Evolutionary conservation across 805 yeast species (phyloP).

Genomic region (Sugiyamaella americana): DNA sequence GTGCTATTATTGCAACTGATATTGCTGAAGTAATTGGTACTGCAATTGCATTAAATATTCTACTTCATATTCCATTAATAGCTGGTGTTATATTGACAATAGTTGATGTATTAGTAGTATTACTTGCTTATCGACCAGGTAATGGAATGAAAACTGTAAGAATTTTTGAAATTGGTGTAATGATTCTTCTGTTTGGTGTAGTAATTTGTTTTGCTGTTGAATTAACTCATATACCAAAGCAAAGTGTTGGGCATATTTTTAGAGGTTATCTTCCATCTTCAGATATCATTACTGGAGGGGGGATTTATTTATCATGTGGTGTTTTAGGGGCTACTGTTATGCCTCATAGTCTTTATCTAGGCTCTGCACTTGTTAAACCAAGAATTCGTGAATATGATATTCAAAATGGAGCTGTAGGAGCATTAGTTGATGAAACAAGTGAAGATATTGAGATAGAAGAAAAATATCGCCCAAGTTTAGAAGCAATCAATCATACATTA

Average conservation of each 20-base stretch:
- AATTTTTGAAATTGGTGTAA: conserved; percentile 75
- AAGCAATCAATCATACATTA: conserved; percentile 75
- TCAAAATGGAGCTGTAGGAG: conserved; percentile 49
- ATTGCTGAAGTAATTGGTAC: conserved; percentile 93
- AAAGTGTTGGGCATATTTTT: conserved; percentile 53
- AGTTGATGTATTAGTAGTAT: conserved; percentile 73
- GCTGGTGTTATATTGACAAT: conserved; percentile 76
- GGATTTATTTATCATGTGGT: conserved; percentile 74
- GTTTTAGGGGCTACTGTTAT: conserved; percentile 90
- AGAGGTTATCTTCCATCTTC: conserved; percentile 58
- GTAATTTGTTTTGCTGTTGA: conserved; percentile 81
- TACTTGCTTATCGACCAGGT: conserved; percentile 81
- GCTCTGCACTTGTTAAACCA: conserved; percentile 85
- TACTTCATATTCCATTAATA: conserved; percentile 66
- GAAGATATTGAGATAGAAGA: conserved; percentile 33
- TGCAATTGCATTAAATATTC: conserved; percentile 74
- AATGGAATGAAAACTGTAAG: conserved; percentile 76
- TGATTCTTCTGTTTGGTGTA: conserved; percentile 69
- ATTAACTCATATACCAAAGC: conserved; percentile 56
- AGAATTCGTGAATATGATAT: conserved; percentile 74
- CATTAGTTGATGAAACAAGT: conserved; percentile 2
- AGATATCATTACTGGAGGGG: conserved; percentile 50
- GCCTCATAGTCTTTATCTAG: conserved; percentile 88
- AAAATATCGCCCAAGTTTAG: conserved; percentile 59
- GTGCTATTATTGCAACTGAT: conserved; percentile 89